Evolutionary conservation across 352 stramenopile species (phyloP).

Genomic region (Pythium utonaiense): DNA sequence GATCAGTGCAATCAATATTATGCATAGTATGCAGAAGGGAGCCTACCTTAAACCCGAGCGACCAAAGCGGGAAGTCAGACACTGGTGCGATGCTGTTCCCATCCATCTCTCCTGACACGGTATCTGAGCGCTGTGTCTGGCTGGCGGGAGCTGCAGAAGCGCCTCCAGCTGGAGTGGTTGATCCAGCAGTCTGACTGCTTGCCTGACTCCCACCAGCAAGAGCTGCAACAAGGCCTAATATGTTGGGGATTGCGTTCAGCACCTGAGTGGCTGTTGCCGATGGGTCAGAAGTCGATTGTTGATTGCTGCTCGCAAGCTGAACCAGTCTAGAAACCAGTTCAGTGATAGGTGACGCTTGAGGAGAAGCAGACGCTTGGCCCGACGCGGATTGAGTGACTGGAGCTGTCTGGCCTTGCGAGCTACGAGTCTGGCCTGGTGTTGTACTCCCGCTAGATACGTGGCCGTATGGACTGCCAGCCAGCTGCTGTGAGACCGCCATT

Average conservation of each 20-base stretch:
- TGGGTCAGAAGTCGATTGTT: not conserved
- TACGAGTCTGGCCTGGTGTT: too few species aligned
- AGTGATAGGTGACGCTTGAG: not conserved
- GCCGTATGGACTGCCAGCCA: slow-evolving; percentile 15
- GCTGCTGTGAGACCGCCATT: slow-evolving; percentile 2
- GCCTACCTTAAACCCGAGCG: not conserved
- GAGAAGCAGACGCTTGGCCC: not conserved
- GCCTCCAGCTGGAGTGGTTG: not conserved
- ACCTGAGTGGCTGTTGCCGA: not conserved
- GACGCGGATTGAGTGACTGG: not conserved
- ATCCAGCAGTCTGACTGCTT: not conserved
- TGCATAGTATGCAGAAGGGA: not conserved
- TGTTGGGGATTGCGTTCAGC: not conserved
- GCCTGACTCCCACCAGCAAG: not conserved
- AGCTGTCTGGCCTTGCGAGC: not conserved
- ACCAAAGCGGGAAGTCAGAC: not conserved
- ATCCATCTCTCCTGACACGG: too few species aligned
- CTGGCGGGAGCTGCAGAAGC: not conserved
- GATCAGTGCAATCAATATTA: too few species aligned
- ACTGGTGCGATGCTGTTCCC: not conserved
- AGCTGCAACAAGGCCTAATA: not conserved
- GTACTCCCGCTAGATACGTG: not conserved
- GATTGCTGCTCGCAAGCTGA: not conserved
- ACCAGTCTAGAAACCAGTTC: not conserved
- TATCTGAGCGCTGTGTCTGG: not conserved